These are phyloP conservation scores for Leersia perrieri DNA, from an alignment of 176 grass and related monocot species.

Conservation along the genomic window DNA sequence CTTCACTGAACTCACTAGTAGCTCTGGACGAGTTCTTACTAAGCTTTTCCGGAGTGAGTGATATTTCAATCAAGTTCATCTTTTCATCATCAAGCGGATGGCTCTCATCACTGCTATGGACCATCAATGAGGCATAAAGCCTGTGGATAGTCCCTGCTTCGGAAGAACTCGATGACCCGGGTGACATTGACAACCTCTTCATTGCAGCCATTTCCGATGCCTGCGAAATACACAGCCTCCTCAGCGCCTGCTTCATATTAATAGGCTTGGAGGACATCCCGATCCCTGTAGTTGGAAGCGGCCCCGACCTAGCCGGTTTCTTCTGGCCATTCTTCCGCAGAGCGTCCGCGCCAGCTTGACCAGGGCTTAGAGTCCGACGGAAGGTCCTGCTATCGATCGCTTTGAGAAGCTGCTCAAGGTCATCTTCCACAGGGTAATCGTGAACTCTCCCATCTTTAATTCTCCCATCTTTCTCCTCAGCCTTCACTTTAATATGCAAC, in stretches of 20 bases:
- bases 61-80: constrained; percentile 77
- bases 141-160: constrained; percentile 88
- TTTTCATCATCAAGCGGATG: constrained; percentile 47
- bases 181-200: constrained; percentile 62
- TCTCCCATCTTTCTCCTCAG: constrained; percentile 42
- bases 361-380: constrained; percentile 42
- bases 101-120: constrained; percentile 52
- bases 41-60: constrained; percentile 48
- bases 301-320: constrained; percentile 49
- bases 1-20: constrained; percentile 35
- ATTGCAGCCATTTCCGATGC: constrained; percentile 91
- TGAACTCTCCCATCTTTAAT: no score
- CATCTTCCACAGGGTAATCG: constrained; percentile 53
- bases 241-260: constrained; percentile 88
- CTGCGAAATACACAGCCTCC: constrained; percentile 89
- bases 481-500: constrained; percentile 57
- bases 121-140: constrained; percentile 77
- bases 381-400: constrained; percentile 67
- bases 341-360: constrained; percentile 22
- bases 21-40: constrained; percentile 43
- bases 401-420: constrained; percentile 74
- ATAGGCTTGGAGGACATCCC: constrained; percentile 76
- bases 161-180: constrained; percentile 53
- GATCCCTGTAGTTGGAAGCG: constrained; percentile 46
- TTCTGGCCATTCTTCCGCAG: constrained; percentile 44